Evolutionary conservation across 164 flowering plant species (phyloP), one percentile per base, ranked within the genome.

Genomic region (Echeveria elegans): DNA sequence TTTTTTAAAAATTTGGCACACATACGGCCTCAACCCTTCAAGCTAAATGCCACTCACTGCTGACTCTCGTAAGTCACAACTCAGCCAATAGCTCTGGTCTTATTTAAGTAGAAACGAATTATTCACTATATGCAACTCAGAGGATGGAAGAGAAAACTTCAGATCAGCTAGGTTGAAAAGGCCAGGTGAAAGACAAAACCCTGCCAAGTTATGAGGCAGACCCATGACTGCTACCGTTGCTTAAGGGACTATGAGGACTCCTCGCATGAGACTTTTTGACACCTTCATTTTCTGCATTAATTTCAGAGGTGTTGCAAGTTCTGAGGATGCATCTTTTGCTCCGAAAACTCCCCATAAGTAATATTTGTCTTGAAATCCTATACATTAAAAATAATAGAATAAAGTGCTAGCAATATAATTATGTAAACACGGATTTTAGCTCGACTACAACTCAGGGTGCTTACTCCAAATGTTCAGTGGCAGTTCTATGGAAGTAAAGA

Each of bases 341-440:
- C 78, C 75, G 53, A 81, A 85, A 14, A 78, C 83, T 1, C 88
- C 88, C 88, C 88, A 85, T 60, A 85, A 50, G 68, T 77, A 83
- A 26, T 43, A 64, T 64, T 80, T 82, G 18, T 70, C 56, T 32
- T 78, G 75, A 47, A 85, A 79, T 69, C 77, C 89, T 85, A 76
- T 71, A 79, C 58, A 72, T n/a, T n/a, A n/a, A n/a, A n/a, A 32
- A 28, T 34, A n/a, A 53, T 12, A 16, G 40, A 59, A 15, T 24
- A 21, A 2, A 24, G 36, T 37, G 19, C n/a, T n/a, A n/a, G 21
- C n/a, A 29, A 26, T 9, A 1, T 12, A 41, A 23, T 67, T n/a
- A 5, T 29, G 28, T 12, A 61, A 0, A 21, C 43, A 40, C 23
- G 14, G 14, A 52, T 15, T 9, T 12, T 30, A 41, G 24, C 16